A percentile compares a stretch with the other conserved stretches of the same genome.
These are phyloP conservation scores for Xylaria sp. DNA, from an alignment of 495 filamentous ascomycete genomes.

Conservation along the genomic window DNA sequence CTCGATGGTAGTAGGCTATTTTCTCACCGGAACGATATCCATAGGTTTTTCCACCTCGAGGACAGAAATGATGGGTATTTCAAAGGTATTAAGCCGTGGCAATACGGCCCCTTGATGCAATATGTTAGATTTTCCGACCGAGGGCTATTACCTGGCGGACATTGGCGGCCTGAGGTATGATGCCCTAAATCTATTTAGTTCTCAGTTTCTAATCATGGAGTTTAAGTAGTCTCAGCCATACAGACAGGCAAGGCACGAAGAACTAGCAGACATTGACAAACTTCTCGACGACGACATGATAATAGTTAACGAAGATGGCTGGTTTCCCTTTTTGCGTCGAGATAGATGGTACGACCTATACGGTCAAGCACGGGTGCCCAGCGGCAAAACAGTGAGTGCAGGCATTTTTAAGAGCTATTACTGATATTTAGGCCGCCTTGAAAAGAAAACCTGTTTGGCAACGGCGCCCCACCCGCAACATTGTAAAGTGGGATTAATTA, in stretches of 20 bases:
- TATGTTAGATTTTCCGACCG: constrained; percentile 5
- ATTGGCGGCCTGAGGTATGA: constrained; percentile 7
- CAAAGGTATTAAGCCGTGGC: background rate
- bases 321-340: constrained; percentile 2
- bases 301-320: constrained; percentile 2
- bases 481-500: background rate
- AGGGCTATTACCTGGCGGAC: constrained; percentile 7
- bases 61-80: background rate
- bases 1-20: background rate
- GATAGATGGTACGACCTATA: constrained; percentile 8
- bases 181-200: background rate
- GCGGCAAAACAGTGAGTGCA: background rate
- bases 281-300: constrained; percentile 2
- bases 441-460: background rate
- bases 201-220: background rate
- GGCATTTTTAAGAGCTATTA: background rate
- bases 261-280: background rate
- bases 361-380: background rate
- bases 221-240: background rate
- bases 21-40: background rate
- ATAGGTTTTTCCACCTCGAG: background rate
- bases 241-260: background rate
- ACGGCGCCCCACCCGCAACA: background rate
- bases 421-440: too few species aligned
- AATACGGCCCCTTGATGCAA: background rate